Evolutionary conservation across 495 filamentous ascomycete genomes (phyloP), one percentile per base, ranked within the genome.

Genomic region (Aspergillus ellipticus): DNA sequence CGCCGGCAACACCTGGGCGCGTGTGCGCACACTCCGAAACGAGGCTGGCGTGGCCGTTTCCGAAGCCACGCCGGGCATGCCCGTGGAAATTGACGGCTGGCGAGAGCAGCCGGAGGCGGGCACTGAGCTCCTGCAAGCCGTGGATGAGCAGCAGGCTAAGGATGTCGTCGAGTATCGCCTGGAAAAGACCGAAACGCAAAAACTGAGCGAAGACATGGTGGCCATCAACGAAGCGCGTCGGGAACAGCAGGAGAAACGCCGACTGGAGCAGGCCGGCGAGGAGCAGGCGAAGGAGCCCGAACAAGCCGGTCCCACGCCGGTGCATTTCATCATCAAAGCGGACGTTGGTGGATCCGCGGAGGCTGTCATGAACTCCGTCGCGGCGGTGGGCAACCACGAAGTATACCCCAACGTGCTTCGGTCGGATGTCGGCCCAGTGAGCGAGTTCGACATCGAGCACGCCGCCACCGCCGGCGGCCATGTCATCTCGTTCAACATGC

Each of bases 271-370:
- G 22, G 66, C 65, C 4, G 70, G 66, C 4, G 66, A 74, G 26
- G 59, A 64, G 19, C 33, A 45, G 6, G 10, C 61, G 3, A 59
- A 54, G 6, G 51, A 73, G 7, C 64, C 77, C 35, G n/a, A n/a
- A n/a, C 58, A 70, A 39, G 69, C 70, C 20, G 85, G 84, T 0
- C 77, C 81, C 6, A 84, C 88, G 54, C 65, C 82, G n/a, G 76
- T 96, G 51, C 82, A 84, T 57, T 91, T 96, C 72, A 80, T 93
- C 42, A 76, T 99, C 73, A 97, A 97, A 72, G 92, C 85, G 42
- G 95, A 99, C 65, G 94, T 97, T 15, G 84, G 84, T 53, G 94
- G 94, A 9, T 96, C 92, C 1, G 92, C 91, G 6, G 94, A 99
- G 69, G 94, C 94, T 5, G 87, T 97, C 7, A 68, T 86, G 49